Conservation (phyloP, 2,329 filamentous ascomycete species). For the Septoria linicola region DNA sequence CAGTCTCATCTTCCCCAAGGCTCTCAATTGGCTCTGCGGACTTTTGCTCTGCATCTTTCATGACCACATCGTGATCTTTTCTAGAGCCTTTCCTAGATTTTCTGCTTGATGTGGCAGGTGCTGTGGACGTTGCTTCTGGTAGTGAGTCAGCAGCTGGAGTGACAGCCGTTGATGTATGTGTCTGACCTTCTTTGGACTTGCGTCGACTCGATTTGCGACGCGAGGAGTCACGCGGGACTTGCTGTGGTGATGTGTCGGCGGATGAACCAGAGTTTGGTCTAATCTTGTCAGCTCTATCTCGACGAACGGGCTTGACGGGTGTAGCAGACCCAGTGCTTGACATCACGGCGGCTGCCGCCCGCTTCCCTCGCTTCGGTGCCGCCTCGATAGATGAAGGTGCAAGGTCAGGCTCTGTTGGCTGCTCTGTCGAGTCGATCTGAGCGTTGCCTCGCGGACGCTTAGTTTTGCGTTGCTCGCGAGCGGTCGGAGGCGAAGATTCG, state of each 20-base stretch:
- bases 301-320: constrained; percentile 14
- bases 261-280: constrained; percentile 65
- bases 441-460: constrained; percentile 60
- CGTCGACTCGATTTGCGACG: constrained; percentile 74
- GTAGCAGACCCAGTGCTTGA: constrained; percentile 66
- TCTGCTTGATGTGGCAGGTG: constrained; percentile 31
- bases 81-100: constrained; percentile 36
- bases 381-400: constrained; percentile 32
- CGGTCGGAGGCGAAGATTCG: constrained; percentile 52
- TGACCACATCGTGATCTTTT: constrained; percentile 37
- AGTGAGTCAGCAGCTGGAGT: constrained; percentile 4
- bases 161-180: background rate
- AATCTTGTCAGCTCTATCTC: constrained; percentile 28
- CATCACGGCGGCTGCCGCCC: constrained; percentile 58
- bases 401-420: constrained; percentile 42
- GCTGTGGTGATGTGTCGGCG: constrained; percentile 59
- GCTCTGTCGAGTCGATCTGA: constrained; percentile 34
- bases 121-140: constrained; percentile 32
- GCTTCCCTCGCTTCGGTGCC: constrained; percentile 58
- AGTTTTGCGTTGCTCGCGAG: constrained; percentile 42
- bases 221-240: constrained; percentile 60
- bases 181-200: constrained; percentile 59
- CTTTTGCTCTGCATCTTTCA: constrained; percentile 37
- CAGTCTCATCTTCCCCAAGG: constrained; percentile 51
- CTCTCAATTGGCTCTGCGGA: constrained; percentile 38